Evolutionary conservation across 2,329 filamentous ascomycete species (phyloP), one percentile per base, ranked within the genome.

Genomic region (Parafenestella ontariensis): DNA sequence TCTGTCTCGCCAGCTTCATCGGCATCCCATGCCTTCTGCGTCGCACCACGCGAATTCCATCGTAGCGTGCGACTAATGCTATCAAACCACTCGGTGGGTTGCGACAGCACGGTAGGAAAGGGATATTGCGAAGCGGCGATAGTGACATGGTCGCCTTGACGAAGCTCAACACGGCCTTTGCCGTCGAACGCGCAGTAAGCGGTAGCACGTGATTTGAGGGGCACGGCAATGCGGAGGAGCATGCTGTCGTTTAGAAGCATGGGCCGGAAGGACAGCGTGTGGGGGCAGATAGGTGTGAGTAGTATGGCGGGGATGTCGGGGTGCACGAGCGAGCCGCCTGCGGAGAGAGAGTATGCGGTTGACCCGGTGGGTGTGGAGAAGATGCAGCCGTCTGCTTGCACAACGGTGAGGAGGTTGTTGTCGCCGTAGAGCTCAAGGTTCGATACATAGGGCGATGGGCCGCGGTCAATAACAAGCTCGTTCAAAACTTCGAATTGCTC

Each of bases 401-500:
- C 91, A 46, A 97, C 91, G 15, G 95, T 99, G 65, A 99, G 84
- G 39, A 97, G 88, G 76, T 96, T 92, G 71, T 96, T 90, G 72
- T 99, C 95, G 59, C 93, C 95, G 74, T 96, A 98, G 10, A 99
- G 83, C 79, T 99, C 95, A 34, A 99, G 83, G 77, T 96, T 96
- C 39, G 94, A 98, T 54, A 99, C 94, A 73, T 98, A 99, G 18
- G 94, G 93, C 15, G 91, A 96, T 69, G 95, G 95, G 60, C 95
- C 95, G 56, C 95, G 91, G 78, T 99, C 95, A 68, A 99, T 98
- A 76, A 99, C 94, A 46, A 99, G 87, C 79, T 99, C 95, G 77
- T 99, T 99, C 61, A 99, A 87, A 18, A 99, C 94, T 79, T 99
- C 95, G 61, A 97, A 98, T 69, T 96, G 93, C 79, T 98, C 94